Base-by-base conservation (phyloP, 306 rosid genomes). In the Carpinus viminea region DNA sequence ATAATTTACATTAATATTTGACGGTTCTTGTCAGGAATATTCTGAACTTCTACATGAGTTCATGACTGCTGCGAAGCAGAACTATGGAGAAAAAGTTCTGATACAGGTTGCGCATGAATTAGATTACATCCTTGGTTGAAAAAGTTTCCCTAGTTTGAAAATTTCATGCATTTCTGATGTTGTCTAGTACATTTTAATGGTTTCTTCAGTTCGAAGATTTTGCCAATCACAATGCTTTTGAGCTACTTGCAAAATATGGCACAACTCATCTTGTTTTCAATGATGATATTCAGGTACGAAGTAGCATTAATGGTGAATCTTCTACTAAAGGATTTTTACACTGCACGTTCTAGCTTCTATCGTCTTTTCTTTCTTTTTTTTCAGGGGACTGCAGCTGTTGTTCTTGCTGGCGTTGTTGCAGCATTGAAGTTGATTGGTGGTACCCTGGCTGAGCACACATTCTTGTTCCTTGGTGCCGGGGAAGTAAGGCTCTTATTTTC, bases 221-320 rank as follows among this genome's bases (percentile, higher is more conserved):
- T 76, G 99, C 99, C n/a, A 96, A 93, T 83, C 98, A 93, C 96
- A 96, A 96, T 74, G 99, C 99, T 68, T 96, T 96, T 54, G 98
- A 93, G 78, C 86, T 96, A 82, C 98, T 96, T 17, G 88, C 91
- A 62, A 93, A 89, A 82, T 96, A 91, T 76, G 86, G 97, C 38
- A 84, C 89, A 41, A 87, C 92, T 56, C 93, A 96, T 88, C 96
- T 93, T 0, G 98, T 96, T 79, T 93, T 96, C 93, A 96, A 96
- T 59, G 99, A 96, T 13, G 98, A 96, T 80, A 96, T 96, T 74
- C 98, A 95, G 97, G 98, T 86, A 84, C 28, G 55, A 4, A 66
- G 20, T 69, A 54, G 51, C 62, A 24, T 74, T 46, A 34, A 18
- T 72, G 17, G 43, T 55, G 10, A 26, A 76, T 26, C 57, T 53